Evolutionary conservation across 2,329 filamentous ascomycete species (phyloP).

Genomic region (Eutypa lata): DNA sequence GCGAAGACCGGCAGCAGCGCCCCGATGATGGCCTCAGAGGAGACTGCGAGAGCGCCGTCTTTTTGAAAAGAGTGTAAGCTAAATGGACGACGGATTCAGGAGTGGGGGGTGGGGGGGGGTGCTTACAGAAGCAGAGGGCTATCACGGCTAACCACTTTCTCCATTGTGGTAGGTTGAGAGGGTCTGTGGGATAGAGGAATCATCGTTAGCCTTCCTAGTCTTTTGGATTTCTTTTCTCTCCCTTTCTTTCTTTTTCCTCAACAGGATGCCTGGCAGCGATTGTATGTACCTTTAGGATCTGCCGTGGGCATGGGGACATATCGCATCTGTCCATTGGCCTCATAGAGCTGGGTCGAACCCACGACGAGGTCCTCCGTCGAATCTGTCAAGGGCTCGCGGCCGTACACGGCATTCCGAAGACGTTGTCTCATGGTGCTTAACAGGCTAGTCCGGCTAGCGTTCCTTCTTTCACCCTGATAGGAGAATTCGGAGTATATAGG

Average conservation of each 20-base stretch:
- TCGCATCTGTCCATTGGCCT: not conserved
- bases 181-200: slow-evolving; percentile 17
- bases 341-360: not conserved
- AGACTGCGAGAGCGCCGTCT: slow-evolving; percentile 27
- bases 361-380: not conserved
- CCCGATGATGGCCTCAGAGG: slow-evolving; percentile 26
- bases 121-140: slow-evolving; percentile 28
- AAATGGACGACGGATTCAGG: too few relatives aligned
- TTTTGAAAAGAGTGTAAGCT: not conserved
- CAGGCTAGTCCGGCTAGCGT: not conserved
- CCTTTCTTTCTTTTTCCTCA: slow-evolving; percentile 2
- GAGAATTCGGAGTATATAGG: too few relatives aligned
- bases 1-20: slow-evolving; percentile 31
- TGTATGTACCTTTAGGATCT: slow-evolving; percentile 25
- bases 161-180: slow-evolving; percentile 28
- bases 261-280: slow-evolving; percentile 6
- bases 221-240: too few relatives aligned
- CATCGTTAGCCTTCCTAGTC: not conserved
- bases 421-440: not conserved
- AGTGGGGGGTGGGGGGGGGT: not conserved
- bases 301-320: slow-evolving; percentile 18
- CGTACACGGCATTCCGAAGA: not conserved
- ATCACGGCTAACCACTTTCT: slow-evolving; percentile 29
- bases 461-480: too few relatives aligned
- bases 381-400: not conserved